Evolutionary conservation across 208 protist species (phyloP).

Genomic region (Tritrichomonas musculus): DNA sequence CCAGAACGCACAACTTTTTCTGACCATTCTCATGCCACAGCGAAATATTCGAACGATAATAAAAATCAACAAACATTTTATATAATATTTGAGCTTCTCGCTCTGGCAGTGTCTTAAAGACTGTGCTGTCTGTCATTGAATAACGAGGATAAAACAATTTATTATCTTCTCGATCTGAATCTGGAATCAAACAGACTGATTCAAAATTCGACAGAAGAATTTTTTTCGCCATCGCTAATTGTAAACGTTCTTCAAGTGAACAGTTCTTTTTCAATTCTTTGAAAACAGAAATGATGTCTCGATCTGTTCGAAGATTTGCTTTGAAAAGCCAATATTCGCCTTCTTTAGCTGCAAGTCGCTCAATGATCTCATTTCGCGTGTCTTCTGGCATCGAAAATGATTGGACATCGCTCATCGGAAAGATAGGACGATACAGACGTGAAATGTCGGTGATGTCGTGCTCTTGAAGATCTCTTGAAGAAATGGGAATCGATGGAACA

Average conservation of each 20-base stretch:
- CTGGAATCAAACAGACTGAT: slow-evolving; percentile 7
- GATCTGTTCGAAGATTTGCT: neutral
- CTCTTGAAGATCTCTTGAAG: neutral
- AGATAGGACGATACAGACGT: neutral
- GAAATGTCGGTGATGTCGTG: neutral
- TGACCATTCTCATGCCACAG: neutral
- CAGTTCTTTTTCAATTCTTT: neutral
- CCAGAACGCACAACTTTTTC: neutral
- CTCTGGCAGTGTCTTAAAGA: neutral
- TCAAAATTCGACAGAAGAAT: neutral
- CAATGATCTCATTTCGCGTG: neutral
- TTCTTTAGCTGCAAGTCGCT: neutral
- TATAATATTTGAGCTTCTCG: slow-evolving; percentile 10
- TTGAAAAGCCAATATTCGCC: neutral
- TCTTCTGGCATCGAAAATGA: neutral
- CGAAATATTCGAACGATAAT: neutral
- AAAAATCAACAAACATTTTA: slow-evolving; percentile 25
- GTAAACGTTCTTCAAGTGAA: neutral
- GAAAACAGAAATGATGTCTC: neutral
- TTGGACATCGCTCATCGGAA: neutral
- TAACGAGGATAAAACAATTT: slow-evolving; percentile 15
- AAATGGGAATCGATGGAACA: neutral
- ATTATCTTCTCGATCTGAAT: neutral
- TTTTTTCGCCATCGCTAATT: neutral
- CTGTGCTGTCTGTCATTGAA: neutral